Evolutionary conservation across 306 rosid genomes (phyloP), one percentile per base, ranked within the genome.

Genomic region (Rosa rugosa): DNA sequence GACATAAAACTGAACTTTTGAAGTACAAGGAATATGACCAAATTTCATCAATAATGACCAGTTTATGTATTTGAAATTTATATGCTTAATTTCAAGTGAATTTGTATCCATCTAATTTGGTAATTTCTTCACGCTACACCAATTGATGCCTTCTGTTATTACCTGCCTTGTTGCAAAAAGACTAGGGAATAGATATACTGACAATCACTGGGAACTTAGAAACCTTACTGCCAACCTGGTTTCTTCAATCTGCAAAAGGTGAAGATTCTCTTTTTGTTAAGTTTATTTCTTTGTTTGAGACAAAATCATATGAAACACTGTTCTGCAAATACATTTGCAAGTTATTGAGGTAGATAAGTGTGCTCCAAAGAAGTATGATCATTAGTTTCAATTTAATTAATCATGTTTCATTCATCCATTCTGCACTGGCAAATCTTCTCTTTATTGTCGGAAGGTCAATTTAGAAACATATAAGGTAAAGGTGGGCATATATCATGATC

Each of bases 171-270:
- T 94, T 83, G 92, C 97, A 8, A 92, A 89, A 91, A 85, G 84
- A 86, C 77, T 94, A 46, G 99, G 97, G 80, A 91, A 84, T 81
- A 86, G 91, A 79, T 81, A 77, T 71, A 88, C 92, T 77, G 97
- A 94, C 86, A 84, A 91, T 69, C 97, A 94, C 73, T 94, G 99
- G 99, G 95, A 94, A 79, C 97, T 94, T 82, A 88, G 99, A 87
- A 84, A 88, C 84, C 88, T 92, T 73, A 73, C 92, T n/a, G 95
- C 95, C 64, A 81, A 88, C 91, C 88, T 94, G 80, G 84, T 90
- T 83, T 89, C 93, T 85, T 89, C 85, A 71, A 84, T 92, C 80
- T 94, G 97, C 88, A 88, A 86, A 87, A 92, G 99, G 97, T 94
- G 81, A 87, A 81, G 27, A 41, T 75, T 66, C 82, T 80, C 79